Evolutionary conservation across 257 asterid genomes (phyloP).

Genomic region (Anisodus acutangulus): DNA sequence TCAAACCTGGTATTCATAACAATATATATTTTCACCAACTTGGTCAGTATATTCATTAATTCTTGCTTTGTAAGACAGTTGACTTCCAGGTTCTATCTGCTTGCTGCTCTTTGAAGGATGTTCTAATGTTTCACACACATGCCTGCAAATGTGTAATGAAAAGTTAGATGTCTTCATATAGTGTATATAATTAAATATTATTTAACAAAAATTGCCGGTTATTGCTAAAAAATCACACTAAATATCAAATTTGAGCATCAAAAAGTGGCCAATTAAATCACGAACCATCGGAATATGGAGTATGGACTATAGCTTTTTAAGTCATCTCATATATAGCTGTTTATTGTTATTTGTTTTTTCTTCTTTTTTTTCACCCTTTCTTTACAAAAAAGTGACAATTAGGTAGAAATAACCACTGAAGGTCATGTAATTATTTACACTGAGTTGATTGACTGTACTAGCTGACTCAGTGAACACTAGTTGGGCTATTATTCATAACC

Average conservation of each 20-base stretch:
- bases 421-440: neutral
- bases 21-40: neutral
- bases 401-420: neutral
- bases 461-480: neutral
- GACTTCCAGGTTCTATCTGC: neutral
- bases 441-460: slow-evolving; percentile 2
- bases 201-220: too few relatives aligned
- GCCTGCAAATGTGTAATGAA: neutral
- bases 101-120: slow-evolving; percentile 15
- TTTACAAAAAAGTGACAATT: neutral
- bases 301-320: neutral
- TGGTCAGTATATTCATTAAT: neutral
- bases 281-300: neutral
- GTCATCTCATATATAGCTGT: neutral
- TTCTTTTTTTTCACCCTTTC: neutral
- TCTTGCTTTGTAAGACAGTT: neutral
- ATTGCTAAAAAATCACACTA: too few relatives aligned
- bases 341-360: neutral
- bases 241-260: neutral
- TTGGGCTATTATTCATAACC: slow-evolving; percentile 15
- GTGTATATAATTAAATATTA: too few relatives aligned
- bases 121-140: slow-evolving; percentile 3
- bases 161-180: neutral
- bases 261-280: neutral
- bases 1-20: slow-evolving; percentile 23